Evolutionary conservation across 2,329 filamentous ascomycete genomes (phyloP).

Genomic region (Neofusicoccum cordaticola): DNA sequence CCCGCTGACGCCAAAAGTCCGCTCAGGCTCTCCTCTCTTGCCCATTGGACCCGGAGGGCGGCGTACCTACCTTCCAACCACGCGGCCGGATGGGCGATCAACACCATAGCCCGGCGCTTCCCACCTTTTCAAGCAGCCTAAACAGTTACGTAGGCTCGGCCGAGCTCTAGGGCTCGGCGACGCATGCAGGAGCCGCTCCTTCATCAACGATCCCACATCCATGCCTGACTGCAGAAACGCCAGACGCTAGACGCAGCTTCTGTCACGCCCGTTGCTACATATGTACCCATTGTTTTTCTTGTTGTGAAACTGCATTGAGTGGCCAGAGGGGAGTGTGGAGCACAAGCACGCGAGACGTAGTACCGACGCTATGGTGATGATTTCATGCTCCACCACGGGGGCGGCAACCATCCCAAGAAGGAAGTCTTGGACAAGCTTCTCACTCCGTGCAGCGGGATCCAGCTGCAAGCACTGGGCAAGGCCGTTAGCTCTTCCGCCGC

Average conservation of each 20-base stretch:
- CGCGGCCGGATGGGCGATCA: neutral
- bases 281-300: neutral
- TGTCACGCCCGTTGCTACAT: neutral
- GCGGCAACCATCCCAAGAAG: neutral
- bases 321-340: neutral
- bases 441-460: neutral
- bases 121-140: slow-evolving; percentile 1
- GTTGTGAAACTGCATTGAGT: neutral
- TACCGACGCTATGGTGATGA: neutral
- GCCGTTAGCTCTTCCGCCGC: neutral
- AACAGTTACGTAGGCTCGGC: slow-evolving; percentile 16
- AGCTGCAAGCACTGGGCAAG: neutral
- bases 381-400: neutral
- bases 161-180: slow-evolving; percentile 14
- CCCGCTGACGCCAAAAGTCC: slow-evolving; percentile 7
- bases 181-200: slow-evolving; percentile 16
- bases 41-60: neutral
- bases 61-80: slow-evolving; percentile 3
- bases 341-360: neutral
- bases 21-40: slow-evolving; percentile 3
- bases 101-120: slow-evolving; percentile 8
- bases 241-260: slow-evolving; percentile 5
- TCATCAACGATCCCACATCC: slow-evolving; percentile 10
- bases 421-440: neutral
- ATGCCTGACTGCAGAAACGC: slow-evolving; percentile 3